Evolutionary conservation across 2,329 filamentous ascomycete genomes (phyloP).

Genomic region (Colletotrichum sidae): DNA sequence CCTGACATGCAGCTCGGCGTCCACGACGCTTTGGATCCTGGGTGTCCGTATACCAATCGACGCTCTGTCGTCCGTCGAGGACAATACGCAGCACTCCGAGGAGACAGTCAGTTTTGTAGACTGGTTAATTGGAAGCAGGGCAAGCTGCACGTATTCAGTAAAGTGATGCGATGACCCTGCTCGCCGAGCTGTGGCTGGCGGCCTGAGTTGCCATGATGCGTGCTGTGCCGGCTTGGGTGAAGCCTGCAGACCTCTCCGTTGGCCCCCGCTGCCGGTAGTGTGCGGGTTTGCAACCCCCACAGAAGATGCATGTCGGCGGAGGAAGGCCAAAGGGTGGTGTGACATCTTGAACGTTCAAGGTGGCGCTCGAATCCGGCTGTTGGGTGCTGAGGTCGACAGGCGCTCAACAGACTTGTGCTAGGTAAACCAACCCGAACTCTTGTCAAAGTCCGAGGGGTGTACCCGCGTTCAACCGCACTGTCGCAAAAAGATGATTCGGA

Average conservation of each 20-base stretch:
- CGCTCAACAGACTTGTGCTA: background rate
- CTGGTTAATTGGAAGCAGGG: too few relatives aligned
- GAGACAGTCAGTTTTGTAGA: too few relatives aligned
- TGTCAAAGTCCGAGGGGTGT: too few relatives aligned
- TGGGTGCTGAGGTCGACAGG: conserved; percentile 11
- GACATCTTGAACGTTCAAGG: conserved; percentile 14
- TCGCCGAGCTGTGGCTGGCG: background rate
- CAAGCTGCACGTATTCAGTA: background rate
- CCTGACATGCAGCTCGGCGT: conserved; percentile 17
- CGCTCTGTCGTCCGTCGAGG: conserved; percentile 15
- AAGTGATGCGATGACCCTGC: background rate
- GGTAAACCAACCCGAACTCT: too few relatives aligned
- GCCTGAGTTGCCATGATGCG: background rate
- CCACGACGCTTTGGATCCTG: conserved; percentile 16
- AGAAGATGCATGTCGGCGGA: conserved; percentile 19
- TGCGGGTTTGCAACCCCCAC: conserved; percentile 18
- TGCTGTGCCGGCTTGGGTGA: background rate
- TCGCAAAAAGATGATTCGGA: too few relatives aligned
- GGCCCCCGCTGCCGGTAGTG: conserved; percentile 21
- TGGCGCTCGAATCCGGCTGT: too few relatives aligned
- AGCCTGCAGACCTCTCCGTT: background rate
- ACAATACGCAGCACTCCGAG: background rate
- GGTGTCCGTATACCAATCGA: background rate
- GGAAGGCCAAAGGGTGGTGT: conserved; percentile 15
- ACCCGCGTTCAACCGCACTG: too few relatives aligned